Evolutionary conservation across 768 basidiomycete species (phyloP), one percentile per base, ranked within the genome.

Genomic region (Mycena vulgaris): DNA sequence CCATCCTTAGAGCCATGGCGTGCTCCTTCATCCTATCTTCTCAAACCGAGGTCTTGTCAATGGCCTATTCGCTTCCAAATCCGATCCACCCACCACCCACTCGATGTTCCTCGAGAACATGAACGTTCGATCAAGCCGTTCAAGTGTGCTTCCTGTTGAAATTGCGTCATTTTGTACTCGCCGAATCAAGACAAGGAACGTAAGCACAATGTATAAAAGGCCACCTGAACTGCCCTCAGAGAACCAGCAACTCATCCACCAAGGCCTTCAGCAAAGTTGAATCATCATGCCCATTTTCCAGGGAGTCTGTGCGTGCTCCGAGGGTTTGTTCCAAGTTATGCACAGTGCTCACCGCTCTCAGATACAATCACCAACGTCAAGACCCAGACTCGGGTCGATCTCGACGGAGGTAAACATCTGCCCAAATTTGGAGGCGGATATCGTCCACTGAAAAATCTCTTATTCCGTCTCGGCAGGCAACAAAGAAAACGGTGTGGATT

Each of bases 311-410:
- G 49, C 28, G 57, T 66, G 16, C 35, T 42, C 48, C 47, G 49
- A 35, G 31, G 42, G 25, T 42, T 52, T 66, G n/a, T 52, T 52
- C 47, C 35, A 66, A 58, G 35, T 33, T 17, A 30, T 39, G 31
- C 33, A 19, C 55, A 27, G 45, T 39, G 37, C 56, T 57, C 21
- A 58, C 14, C n/a, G 33, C 53, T 48, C 57, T 39, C 65, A 66
- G 65, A 66, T 45, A 66, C 47, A 53, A 66, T 66, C 65, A 66
- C 55, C 65, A 59, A 59, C 57, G 19, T 40, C 48, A n/a, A 52
- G 14, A 51, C 65, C 47, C 11, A 66, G 56, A 66, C 57, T 37
- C 17, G 47, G 21, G 0, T 52, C 35, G 65, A 66, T 49, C 65
- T 66, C 47, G 42, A 51, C 35, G 65, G 48, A 49, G 65, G 65